Evolutionary conservation across 805 yeast species (phyloP).

Genomic region (Wickerhamiella galacta): DNA sequence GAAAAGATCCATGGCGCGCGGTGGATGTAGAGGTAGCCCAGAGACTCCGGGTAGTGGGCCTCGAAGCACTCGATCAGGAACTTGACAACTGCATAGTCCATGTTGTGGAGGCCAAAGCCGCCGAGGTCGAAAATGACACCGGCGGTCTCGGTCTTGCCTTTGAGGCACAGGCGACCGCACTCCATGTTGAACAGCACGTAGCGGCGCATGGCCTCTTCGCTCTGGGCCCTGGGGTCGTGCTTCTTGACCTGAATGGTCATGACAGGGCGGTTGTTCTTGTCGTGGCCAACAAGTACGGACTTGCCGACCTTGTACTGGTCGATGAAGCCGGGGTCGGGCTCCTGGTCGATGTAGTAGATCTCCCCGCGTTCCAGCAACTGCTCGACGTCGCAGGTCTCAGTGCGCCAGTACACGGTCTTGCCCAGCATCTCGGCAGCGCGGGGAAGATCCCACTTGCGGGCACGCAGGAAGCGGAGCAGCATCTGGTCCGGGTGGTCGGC

Average conservation of each 20-base stretch:
- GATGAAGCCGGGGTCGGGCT: conserved; percentile 29
- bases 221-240: conserved; percentile 54
- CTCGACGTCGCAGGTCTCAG: conserved; percentile 42
- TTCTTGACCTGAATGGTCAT: conserved; percentile 64
- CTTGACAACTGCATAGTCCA: conserved; percentile 86
- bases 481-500: conserved; percentile 71
- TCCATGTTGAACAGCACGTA: conserved; percentile 69
- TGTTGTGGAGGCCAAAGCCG: conserved; percentile 75
- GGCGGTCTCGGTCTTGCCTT: conserved; percentile 63
- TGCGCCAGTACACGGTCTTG: conserved; percentile 64
- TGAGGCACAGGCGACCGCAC: conserved; percentile 56
- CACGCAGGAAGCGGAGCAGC: conserved; percentile 60
- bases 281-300: conserved; percentile 60
- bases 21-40: conserved; percentile 71
- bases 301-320: conserved; percentile 48
- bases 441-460: conserved; percentile 70
- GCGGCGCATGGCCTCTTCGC: conserved; percentile 53
- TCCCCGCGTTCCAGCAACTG: conserved; percentile 57
- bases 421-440: conserved; percentile 54
- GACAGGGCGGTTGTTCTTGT: conserved; percentile 57
- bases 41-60: conserved; percentile 90
- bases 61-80: conserved; percentile 80
- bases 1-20: conserved; percentile 95
- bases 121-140: conserved; percentile 74
- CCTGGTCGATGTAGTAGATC: conserved; percentile 31